A percentile compares a stretch with the other conserved stretches of the same genome.
Conservation (phyloP, 306 rosid genomes). For the Cucurbita pepo region DNA sequence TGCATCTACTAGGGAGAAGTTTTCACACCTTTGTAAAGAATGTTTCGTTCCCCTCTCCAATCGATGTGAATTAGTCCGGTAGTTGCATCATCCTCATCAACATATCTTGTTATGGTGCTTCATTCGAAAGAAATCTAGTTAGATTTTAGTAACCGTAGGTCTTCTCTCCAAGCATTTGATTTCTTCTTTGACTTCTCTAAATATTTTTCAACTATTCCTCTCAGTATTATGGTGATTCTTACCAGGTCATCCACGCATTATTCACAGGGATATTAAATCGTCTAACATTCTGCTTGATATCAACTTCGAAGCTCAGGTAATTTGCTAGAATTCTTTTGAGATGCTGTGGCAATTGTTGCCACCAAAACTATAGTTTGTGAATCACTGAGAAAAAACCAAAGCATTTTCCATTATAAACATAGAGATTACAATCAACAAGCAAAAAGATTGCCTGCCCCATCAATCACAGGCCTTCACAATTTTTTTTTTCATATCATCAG, state of each 20-base stretch:
- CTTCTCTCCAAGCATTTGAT: background rate
- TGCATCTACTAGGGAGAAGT: no score
- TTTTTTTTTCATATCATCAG: background rate
- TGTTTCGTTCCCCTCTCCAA: no score
- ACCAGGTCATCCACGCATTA: constrained; percentile 97
- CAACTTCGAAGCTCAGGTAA: constrained; percentile 84
- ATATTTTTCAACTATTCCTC: background rate
- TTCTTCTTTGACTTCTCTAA: background rate
- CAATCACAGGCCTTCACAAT: constrained; percentile 4
- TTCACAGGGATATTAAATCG: constrained; percentile 96
- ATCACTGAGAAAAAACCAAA: background rate
- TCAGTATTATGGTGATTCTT: constrained; percentile 8
- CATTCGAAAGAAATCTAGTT: background rate
- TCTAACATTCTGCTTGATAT: constrained; percentile 84
- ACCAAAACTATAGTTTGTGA: background rate
- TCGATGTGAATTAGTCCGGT: background rate
- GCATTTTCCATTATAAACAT: background rate
- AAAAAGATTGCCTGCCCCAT: background rate
- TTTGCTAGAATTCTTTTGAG: constrained; percentile 7
- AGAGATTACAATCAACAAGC: background rate
- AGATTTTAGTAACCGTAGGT: background rate
- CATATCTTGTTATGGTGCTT: background rate
- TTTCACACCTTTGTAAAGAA: no score
- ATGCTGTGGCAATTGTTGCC: background rate
- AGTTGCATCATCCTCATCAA: background rate